Conservation (phyloP, 2,329 filamentous ascomycete species). For the Tothia fuscella region DNA sequence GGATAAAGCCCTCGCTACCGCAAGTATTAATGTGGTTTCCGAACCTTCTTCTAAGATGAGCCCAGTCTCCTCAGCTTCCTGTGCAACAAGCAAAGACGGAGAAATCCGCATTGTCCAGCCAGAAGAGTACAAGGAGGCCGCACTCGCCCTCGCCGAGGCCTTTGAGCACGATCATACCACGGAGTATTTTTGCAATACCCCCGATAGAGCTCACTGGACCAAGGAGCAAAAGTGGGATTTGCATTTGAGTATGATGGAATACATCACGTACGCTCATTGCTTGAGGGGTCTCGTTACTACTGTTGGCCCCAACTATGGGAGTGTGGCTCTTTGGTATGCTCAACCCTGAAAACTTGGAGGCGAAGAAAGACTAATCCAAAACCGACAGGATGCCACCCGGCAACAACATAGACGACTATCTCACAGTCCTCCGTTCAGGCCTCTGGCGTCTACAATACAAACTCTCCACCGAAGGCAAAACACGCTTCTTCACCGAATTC, state of each 20-base stretch:
- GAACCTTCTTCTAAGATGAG: conserved; percentile 14
- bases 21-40: conserved; percentile 19
- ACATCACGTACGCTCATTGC: conserved; percentile 63
- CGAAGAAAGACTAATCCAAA: not conserved
- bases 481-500: conserved; percentile 67
- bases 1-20: conserved; percentile 26
- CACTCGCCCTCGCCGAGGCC: conserved; percentile 59
- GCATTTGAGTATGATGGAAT: conserved; percentile 66
- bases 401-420: conserved; percentile 59
- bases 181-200: conserved; percentile 61
- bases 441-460: conserved; percentile 68
- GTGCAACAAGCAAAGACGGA: not conserved
- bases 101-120: conserved; percentile 48
- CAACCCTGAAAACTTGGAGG: not conserved
- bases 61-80: conserved; percentile 1
- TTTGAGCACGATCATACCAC: conserved; percentile 66
- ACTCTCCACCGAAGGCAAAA: conserved; percentile 58
- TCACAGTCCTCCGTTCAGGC: conserved; percentile 60
- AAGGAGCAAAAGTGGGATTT: conserved; percentile 62
- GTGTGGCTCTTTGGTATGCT: conserved; percentile 65
- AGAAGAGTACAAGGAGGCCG: conserved; percentile 59
- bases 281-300: conserved; percentile 63
- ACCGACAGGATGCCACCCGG: conserved; percentile 59
- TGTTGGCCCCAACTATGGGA: conserved; percentile 64
- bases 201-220: conserved; percentile 51